Evolutionary conservation across 1,284 basidiomycete genomes (phyloP).

Genomic region (Puccinia hordei): DNA sequence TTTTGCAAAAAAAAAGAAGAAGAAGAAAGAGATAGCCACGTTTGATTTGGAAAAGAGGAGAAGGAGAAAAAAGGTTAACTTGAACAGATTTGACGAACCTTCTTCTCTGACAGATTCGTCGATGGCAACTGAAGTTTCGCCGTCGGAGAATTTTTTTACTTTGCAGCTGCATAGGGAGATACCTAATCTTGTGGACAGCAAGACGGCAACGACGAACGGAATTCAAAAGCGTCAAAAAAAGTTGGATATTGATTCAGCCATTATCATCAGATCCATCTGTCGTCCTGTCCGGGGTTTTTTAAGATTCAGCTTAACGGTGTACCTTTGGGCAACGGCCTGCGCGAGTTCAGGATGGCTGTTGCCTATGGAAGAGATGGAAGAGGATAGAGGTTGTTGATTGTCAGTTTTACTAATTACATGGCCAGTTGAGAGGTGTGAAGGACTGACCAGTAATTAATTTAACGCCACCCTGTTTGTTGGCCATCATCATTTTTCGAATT

Average conservation of each 20-base stretch:
- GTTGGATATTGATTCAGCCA: background rate
- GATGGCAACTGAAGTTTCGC: conserved; percentile 66
- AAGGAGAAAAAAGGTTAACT: too few species aligned
- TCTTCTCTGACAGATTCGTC: conserved; percentile 93
- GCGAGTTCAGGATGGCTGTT: conserved; percentile 98
- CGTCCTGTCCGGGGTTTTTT: too few species aligned
- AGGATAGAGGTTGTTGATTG: too few species aligned
- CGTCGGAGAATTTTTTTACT: conserved; percentile 93
- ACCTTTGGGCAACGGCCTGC: conserved; percentile 89
- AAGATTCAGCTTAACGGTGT: conserved; percentile 56
- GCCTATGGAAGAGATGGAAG: conserved; percentile 69
- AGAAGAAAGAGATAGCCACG: too few species aligned
- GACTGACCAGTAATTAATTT: conserved; percentile 37
- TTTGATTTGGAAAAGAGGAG: background rate
- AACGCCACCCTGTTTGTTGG: conserved; percentile 47
- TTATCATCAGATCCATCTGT: background rate
- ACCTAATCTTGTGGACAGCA: conserved; percentile 70
- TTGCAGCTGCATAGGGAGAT: conserved; percentile 85
- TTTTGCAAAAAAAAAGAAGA: too few species aligned
- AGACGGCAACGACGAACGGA: background rate
- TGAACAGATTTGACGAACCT: conserved; percentile 54
- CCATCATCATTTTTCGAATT: conserved; percentile 1
- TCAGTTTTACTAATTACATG: too few species aligned
- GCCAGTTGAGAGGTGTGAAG: too few species aligned
- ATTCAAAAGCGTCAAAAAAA: background rate